Base-by-base conservation (phyloP, 2,329 filamentous ascomycete genomes). In the Emericellopsis cladophorae region DNA sequence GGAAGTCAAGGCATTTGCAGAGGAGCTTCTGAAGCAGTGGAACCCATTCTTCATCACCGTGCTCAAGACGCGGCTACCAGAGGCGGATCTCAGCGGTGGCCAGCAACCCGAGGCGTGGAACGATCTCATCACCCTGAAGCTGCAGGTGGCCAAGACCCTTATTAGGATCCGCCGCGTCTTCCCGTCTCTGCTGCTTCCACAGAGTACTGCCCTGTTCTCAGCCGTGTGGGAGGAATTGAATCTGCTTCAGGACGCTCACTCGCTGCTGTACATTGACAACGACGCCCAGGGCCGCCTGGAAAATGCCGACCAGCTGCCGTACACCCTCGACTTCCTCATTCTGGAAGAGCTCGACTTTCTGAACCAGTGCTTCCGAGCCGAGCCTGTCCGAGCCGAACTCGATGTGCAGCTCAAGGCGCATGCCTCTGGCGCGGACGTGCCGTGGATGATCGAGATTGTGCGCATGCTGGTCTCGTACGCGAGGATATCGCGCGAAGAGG, bases 291-390 rank as follows among this genome's bases (percentile, higher is more conserved):
- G 88, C 41, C 79, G 90, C 31, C 64, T 96, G 29, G 89, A 95
- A 58, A 89, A 95, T 57, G 77, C 84, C 4, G 90, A 98, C 56
- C 81, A 81, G 34, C 70, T 98, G n/a, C 88, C 90, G 0, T 95
- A 94, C 60, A 95, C 89, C 1, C 70, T 98, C 21, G 92, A 98
- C 60, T 92, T 94, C 54, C 72, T 98, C 40, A 79, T 96, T 4
- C 67, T 96, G 7, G 92, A 98, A 59, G 89, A 96, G 59, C 70
- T 98, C 21, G 92, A 98, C 60, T 89, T 96, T 54, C 76, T 98
- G 56, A 92, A 95, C 61, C 81, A 88, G 43, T 89, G 89, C 58
- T 73, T 98, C 47, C 81, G 86, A 47, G 90, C 90, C 7, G 81
- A 86, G 4, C 86, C 87, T 0, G 89, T 98, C 2, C 84, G 88